A percentile compares a stretch with the other conserved stretches of the same genome.
These are phyloP conservation scores for Omphalea diandra DNA, from an alignment of 441 rosid species.

Conservation along the genomic window DNA sequence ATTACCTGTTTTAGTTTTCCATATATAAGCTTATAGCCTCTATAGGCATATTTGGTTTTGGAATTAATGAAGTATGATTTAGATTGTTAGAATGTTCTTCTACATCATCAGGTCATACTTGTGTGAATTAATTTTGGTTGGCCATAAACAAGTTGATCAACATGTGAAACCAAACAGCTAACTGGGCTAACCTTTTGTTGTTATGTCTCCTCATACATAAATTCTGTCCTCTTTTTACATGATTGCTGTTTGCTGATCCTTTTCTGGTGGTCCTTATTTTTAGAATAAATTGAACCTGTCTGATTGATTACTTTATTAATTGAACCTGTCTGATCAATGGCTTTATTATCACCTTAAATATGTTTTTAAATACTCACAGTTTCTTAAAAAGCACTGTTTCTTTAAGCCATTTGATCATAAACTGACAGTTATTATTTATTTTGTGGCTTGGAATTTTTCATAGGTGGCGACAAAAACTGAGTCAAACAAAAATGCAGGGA, in stretches of 20 bases:
- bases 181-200: background rate
- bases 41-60: no score
- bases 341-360: background rate
- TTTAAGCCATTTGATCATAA: constrained; percentile 12
- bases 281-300: background rate
- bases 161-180: constrained; percentile 12
- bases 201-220: background rate
- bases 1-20: no score
- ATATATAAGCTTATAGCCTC: no score
- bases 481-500: constrained; percentile 97
- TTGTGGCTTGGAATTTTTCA: constrained; percentile 32
- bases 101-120: no score
- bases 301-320: background rate
- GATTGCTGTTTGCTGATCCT: background rate
- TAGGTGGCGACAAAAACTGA: constrained; percentile 99
- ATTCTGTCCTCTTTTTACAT: background rate
- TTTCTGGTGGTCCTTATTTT: constrained; percentile 5
- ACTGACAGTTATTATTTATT: constrained; percentile 17
- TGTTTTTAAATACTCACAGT: constrained; percentile 4
- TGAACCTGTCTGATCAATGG: background rate
- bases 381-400: constrained; percentile 1
- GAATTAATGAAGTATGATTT: no score
- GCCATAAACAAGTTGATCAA: background rate
- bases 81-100: no score
- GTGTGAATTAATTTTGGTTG: background rate